Conservation (phyloP, 1,284 basidiomycete genomes). For the Cutaneotrichosporon curvatum region DNA sequence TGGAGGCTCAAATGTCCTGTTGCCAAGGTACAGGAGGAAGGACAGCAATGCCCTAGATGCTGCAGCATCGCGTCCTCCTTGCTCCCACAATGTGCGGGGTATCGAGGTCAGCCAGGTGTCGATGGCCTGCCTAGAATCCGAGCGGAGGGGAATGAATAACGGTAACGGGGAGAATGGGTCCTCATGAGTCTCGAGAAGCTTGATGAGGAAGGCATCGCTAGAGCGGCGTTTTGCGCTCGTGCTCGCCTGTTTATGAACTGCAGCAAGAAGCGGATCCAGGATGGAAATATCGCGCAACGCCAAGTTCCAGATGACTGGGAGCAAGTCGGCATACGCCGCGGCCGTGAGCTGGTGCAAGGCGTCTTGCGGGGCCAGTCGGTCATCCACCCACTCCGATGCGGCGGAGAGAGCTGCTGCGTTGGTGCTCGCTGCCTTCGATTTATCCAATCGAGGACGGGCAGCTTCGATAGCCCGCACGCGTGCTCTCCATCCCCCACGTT, state of each 20-base stretch:
- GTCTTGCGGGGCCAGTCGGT: constrained; percentile 51
- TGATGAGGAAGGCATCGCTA: constrained; percentile 60
- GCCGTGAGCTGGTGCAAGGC: constrained; percentile 53
- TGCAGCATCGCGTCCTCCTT: constrained; percentile 55
- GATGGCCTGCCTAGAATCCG: constrained; percentile 19
- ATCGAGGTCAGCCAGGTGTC: constrained; percentile 54
- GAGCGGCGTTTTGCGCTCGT: constrained; percentile 23
- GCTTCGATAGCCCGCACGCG: constrained; percentile 28
- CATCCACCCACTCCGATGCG: constrained; percentile 58
- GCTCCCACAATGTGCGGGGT: constrained; percentile 75
- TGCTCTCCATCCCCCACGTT: constrained; percentile 20
- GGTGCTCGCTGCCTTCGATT: constrained; percentile 4
- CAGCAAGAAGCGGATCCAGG: constrained; percentile 22
- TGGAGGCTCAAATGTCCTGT: constrained; percentile 37
- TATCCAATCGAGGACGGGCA: constrained; percentile 5
- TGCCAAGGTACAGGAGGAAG: constrained; percentile 25
- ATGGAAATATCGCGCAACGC: constrained; percentile 48
- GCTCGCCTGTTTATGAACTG: constrained; percentile 45
- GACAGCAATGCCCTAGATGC: constrained; percentile 54
- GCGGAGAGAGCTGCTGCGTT: constrained; percentile 27
- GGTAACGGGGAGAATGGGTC: constrained; percentile 30
- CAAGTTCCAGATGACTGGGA: constrained; percentile 79
- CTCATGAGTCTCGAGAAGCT: constrained; percentile 57
- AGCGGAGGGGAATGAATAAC: constrained; percentile 33
- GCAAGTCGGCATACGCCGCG: constrained; percentile 59